Conservation (phyloP, 805 yeast genomes). For the Cyberlindnera petersonii region DNA sequence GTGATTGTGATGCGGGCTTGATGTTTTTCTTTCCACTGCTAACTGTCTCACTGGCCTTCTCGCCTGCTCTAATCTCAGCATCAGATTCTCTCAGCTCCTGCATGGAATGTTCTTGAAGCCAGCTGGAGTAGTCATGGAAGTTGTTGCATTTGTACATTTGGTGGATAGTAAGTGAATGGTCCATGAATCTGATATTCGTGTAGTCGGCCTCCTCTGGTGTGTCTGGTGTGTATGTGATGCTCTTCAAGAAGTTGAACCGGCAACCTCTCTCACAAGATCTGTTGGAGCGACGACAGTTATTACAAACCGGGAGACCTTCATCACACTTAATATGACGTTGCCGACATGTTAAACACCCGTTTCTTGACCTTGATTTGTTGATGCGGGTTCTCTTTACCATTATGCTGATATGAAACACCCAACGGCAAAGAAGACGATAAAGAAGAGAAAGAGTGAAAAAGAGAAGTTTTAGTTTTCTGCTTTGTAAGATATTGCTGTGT, state of each 20-base stretch:
- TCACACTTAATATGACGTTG: conserved; percentile 61
- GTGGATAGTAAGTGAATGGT: conserved; percentile 23
- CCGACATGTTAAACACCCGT: conserved; percentile 57
- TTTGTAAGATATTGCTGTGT: background rate
- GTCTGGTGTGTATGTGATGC: conserved; percentile 16
- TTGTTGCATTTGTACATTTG: conserved; percentile 14
- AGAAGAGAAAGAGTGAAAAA: too few relatives aligned
- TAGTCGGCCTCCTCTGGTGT: conserved; percentile 1
- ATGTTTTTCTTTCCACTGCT: background rate
- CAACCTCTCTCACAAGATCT: conserved; percentile 45
- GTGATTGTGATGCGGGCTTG: conserved; percentile 1
- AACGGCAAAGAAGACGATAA: too few relatives aligned
- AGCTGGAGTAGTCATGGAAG: conserved; percentile 19
- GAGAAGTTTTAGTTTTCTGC: too few relatives aligned
- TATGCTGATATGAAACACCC: too few relatives aligned
- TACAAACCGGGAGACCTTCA: conserved; percentile 52
- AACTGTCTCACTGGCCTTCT: conserved; percentile 1
- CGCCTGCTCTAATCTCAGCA: conserved; percentile 13
- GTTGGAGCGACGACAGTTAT: conserved; percentile 45
- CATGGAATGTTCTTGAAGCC: conserved; percentile 16
- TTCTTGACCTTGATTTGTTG: conserved; percentile 26
- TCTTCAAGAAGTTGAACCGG: conserved; percentile 41
- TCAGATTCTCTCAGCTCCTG: conserved; percentile 21
- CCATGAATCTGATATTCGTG: conserved; percentile 12
- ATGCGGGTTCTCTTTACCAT: conserved; percentile 6